Evolutionary conservation across 345 rosid genomes (phyloP), one percentile per base, ranked within the genome.

Genomic region (Gossypium raimondii): DNA sequence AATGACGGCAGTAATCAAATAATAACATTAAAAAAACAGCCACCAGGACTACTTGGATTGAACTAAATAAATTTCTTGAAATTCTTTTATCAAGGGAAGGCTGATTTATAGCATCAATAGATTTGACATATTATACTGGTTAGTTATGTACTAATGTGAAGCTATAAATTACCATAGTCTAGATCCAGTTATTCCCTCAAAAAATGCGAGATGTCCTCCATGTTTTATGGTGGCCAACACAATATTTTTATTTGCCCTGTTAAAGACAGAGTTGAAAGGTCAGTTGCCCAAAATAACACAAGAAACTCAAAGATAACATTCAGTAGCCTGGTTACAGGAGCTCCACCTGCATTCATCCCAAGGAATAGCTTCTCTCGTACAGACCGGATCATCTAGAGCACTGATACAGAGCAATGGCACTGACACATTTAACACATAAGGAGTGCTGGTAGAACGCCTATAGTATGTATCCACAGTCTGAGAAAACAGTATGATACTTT

Each of bases 331-430:
- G n/a, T 12, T 51, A 58, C 2, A 70, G 41, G 50, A 70, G 66
- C 78, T 78, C 68, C 75, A 89, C 97, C 97, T 85, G 97, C 97
- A 94, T 83, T 94, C 98, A 73, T 94, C 98, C 94, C 92, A 92
- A 53, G 97, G 97, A 82, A 92, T 92, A 78, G 97, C 93, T 90
- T 94, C 98, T 72, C 73, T 81, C 16, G 98, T 90, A 78, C 98
- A 94, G 68, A 94, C 79, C 14, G 98, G 98, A 85, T 94, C 97
- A 82, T 94, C 97, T 63, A 94, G 82, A 77, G 97, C 90, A 85
- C 93, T 92, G 77, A 92, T 84, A 76, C 97, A 94, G 71, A 92
- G 97, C 63, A 90, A 65, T 24, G 97, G 98, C 58, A 90, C 89
- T 2, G 93, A 84, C 52, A 92, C 97, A 48, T 79, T 86, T 73